Evolutionary conservation across 2,329 filamentous ascomycete species (phyloP).

Genomic region (Aspergillus fijiensis): DNA sequence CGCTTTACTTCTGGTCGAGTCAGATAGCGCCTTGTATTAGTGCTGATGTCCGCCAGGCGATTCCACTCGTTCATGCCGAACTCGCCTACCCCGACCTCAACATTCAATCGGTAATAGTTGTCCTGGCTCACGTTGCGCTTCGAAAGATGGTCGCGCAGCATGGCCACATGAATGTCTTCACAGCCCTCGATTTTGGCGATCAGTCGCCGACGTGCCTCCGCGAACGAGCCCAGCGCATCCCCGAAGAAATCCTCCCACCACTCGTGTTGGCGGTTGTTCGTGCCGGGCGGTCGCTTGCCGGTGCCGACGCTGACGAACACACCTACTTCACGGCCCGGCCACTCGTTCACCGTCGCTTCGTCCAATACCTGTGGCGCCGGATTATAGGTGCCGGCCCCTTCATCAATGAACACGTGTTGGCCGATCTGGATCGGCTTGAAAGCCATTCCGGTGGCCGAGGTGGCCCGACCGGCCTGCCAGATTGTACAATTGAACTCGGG

Average conservation of each 20-base stretch:
- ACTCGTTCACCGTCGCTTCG: conserved; percentile 88
- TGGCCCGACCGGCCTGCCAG: conserved; percentile 96
- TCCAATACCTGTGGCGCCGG: conserved; percentile 82
- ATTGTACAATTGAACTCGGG: conserved; percentile 93
- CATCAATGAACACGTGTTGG: conserved; percentile 90
- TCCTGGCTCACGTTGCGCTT: conserved; percentile 79
- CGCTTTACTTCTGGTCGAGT: conserved; percentile 69
- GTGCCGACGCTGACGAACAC: conserved; percentile 95
- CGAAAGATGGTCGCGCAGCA: conserved; percentile 74
- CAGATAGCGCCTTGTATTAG: conserved; percentile 82
- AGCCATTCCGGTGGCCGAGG: conserved; percentile 81
- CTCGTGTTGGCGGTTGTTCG: conserved; percentile 65
- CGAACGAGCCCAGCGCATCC: conserved; percentile 75
- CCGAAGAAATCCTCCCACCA: conserved; percentile 90
- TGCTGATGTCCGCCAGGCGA: conserved; percentile 90
- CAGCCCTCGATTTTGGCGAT: conserved; percentile 94
- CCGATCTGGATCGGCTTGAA: conserved; percentile 96
- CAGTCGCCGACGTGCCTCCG: conserved; percentile 79
- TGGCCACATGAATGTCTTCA: conserved; percentile 82
- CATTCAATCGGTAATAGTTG: conserved; percentile 95
- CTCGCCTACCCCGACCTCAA: conserved; percentile 92
- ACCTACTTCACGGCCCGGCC: conserved; percentile 88
- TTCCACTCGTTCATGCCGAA: conserved; percentile 99
- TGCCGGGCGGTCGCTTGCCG: conserved; percentile 74
- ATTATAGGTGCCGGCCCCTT: conserved; percentile 89